phyloP scores from a whole-genome alignment of 1,284 basidiomycete genomes.

The Tilletia walkeri region DNA sequence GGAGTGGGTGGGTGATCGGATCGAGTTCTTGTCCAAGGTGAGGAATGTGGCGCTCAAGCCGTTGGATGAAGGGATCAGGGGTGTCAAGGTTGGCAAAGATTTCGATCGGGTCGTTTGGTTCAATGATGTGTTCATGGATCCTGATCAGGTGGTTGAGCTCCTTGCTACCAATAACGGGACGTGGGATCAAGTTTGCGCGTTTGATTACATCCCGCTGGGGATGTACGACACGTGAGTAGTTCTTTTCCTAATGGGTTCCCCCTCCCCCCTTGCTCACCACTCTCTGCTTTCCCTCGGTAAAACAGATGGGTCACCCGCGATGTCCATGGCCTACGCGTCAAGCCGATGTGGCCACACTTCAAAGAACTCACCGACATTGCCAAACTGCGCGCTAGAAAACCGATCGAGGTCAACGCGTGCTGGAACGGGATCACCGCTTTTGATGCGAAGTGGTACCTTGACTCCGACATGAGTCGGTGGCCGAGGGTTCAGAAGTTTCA shows the following conservation, averaged over 20 bases:
- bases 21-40: conserved; percentile 36
- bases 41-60: conserved; percentile 44
- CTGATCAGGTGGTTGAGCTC: conserved; percentile 57
- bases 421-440: conserved; percentile 67
- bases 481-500: neutral
- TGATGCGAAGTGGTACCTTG: conserved; percentile 58
- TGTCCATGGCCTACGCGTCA: conserved; percentile 51
- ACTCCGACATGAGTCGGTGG: conserved; percentile 10
- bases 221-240: conserved; percentile 62
- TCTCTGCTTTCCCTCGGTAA: neutral
- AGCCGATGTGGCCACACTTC: conserved; percentile 64
- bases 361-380: conserved; percentile 57
- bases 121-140: conserved; percentile 39
- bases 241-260: neutral
- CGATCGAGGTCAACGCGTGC: conserved; percentile 63
- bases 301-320: conserved; percentile 42
- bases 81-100: conserved; percentile 12
- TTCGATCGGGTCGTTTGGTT: conserved; percentile 43
- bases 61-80: conserved; percentile 26
- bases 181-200: conserved; percentile 64
- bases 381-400: conserved; percentile 53
- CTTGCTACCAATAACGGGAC: conserved; percentile 60
- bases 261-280: no score
- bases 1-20: conserved; percentile 32
- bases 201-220: conserved; percentile 61